Evolutionary conservation across 257 asterid genomes (phyloP).

Genomic region (Parsonsia alboflavescens): DNA sequence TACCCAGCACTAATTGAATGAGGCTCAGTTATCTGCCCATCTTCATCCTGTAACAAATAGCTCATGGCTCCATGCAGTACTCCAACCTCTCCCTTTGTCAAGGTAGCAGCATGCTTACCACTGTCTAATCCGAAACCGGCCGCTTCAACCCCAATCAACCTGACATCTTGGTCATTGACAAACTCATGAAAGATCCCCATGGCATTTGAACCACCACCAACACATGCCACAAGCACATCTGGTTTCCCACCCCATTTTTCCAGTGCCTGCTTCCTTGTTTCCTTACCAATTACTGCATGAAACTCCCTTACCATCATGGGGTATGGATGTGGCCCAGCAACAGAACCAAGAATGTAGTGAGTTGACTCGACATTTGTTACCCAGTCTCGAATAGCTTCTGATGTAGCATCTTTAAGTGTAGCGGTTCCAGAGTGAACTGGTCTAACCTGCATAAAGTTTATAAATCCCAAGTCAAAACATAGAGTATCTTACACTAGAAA

Average conservation of each 20-base stretch:
- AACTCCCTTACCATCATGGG: conserved; percentile 97
- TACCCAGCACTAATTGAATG: conserved; percentile 98
- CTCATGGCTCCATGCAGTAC: conserved; percentile 98
- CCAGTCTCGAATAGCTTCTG: conserved; percentile 97
- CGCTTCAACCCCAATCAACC: conserved; percentile 92
- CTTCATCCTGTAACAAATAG: conserved; percentile 88
- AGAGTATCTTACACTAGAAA: background rate
- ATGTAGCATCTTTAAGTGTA: conserved; percentile 93
- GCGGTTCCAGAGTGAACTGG: conserved; percentile 95
- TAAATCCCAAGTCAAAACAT: background rate
- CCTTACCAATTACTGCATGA: conserved; percentile 92
- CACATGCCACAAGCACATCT: conserved; percentile 85
- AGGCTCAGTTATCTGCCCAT: conserved; percentile 91
- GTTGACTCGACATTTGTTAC: conserved; percentile 91
- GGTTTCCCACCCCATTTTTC: conserved; percentile 93
- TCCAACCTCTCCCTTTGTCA: conserved; percentile 88
- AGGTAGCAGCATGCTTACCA: conserved; percentile 93
- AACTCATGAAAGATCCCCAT: conserved; percentile 91
- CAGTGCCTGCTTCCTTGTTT: conserved; percentile 85
- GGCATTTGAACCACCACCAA: conserved; percentile 97
- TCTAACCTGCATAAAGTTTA: conserved; percentile 51
- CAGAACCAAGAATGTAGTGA: conserved; percentile 90
- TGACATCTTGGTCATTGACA: conserved; percentile 73
- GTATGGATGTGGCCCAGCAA: conserved; percentile 94
- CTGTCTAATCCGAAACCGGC: conserved; percentile 93